A percentile compares a stretch with the other conserved stretches of the same genome.
Conservation (phyloP, 148 eudicot genomes). For the Amaranthus cruentus region DNA sequence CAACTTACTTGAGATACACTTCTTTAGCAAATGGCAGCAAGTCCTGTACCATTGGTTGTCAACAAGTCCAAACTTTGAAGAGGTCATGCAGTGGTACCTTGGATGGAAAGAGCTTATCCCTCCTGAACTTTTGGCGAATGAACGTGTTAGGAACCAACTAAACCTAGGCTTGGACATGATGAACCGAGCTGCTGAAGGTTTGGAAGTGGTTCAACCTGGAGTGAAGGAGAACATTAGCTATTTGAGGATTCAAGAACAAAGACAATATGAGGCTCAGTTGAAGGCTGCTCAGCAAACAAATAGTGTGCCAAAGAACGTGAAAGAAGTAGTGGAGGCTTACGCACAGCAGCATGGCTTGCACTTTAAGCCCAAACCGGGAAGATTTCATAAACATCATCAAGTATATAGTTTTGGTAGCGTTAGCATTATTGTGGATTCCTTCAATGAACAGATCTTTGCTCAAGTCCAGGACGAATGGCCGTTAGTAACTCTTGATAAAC, state of each 20-base stretch:
- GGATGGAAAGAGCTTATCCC: slow-evolving; percentile 33
- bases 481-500: slow-evolving; percentile 30
- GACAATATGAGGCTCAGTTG: slow-evolving; percentile 29
- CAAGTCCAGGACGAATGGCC: slow-evolving; percentile 30
- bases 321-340: slow-evolving; percentile 25
- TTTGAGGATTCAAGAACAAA: slow-evolving; percentile 27
- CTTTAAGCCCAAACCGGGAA: slow-evolving; percentile 33
- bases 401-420: slow-evolving; percentile 32
- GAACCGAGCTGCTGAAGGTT: slow-evolving; percentile 31
- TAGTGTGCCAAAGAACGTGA: slow-evolving; percentile 24
- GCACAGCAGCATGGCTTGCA: slow-evolving; percentile 31
- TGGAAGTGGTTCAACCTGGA: slow-evolving; percentile 31
- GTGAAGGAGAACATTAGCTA: slow-evolving; percentile 31
- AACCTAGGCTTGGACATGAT: slow-evolving; percentile 30
- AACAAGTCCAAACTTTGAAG: slow-evolving; percentile 64
- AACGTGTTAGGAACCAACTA: slow-evolving; percentile 27
- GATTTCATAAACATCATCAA: slow-evolving; percentile 30
- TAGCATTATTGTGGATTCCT: slow-evolving; percentile 27
- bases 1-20: slow-evolving; percentile 58
- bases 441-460: slow-evolving; percentile 26
- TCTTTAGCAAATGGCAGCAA: slow-evolving; percentile 82
- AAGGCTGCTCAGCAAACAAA: slow-evolving; percentile 25
- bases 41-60: slow-evolving; percentile 74
- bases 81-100: slow-evolving; percentile 42
- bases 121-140: slow-evolving; percentile 27